Conservation (phyloP, 305 asterid genomes). For the Rubia balearica region DNA sequence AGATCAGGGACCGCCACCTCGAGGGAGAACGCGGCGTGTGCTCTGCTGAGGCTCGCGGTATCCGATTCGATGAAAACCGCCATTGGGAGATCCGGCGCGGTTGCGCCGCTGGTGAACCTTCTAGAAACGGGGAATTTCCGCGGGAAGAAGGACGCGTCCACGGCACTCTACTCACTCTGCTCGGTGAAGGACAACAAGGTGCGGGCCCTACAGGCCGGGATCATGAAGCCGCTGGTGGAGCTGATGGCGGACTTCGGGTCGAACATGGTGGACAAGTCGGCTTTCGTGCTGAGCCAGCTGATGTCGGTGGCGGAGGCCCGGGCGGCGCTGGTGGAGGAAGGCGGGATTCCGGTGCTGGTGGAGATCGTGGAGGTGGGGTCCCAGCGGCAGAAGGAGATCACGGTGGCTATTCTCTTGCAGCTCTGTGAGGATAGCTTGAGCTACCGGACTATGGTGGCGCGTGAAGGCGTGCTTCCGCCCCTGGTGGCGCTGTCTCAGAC, state of each 20-base stretch:
- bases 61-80: conserved; percentile 55
- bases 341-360: conserved; percentile 90
- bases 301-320: conserved; percentile 59
- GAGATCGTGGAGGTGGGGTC: conserved; percentile 89
- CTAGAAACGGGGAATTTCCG: conserved; percentile 63
- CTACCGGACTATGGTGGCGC: conserved; percentile 81
- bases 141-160: conserved; percentile 87
- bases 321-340: conserved; percentile 81
- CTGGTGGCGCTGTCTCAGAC: conserved; percentile 76
- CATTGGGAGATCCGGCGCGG: conserved; percentile 82
- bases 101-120: conserved; percentile 60
- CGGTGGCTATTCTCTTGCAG: conserved; percentile 64
- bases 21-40: conserved; percentile 87
- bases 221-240: conserved; percentile 83
- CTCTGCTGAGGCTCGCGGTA: conserved; percentile 71
- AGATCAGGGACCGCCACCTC: conserved; percentile 60
- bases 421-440: conserved; percentile 68
- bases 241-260: conserved; percentile 88
- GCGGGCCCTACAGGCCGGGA: conserved; percentile 72
- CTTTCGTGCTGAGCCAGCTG: conserved; percentile 56
- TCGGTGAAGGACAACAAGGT: conserved; percentile 72
- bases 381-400: conserved; percentile 88
- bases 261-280: conserved; percentile 88
- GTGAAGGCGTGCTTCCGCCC: conserved; percentile 98
- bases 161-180: conserved; percentile 77